phyloP scores from a whole-genome alignment of 2,329 filamentous ascomycete species.

The Colletotrichum musae region DNA sequence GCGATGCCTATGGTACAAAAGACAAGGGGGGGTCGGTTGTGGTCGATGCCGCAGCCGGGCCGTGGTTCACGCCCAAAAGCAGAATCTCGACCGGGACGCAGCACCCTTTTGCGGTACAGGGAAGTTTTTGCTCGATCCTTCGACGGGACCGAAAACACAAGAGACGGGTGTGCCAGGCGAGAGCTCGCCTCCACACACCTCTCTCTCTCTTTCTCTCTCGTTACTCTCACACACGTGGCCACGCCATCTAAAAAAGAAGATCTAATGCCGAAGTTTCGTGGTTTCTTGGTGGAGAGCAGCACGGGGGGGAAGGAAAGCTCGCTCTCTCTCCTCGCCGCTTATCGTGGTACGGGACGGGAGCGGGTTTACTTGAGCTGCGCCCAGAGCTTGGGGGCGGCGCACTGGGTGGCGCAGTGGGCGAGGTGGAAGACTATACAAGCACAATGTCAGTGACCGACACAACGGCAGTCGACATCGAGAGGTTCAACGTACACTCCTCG shows the following conservation, averaged over 20 bases:
- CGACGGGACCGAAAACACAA: conserved; percentile 2
- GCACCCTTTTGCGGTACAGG: conserved; percentile 32
- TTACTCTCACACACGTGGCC: conserved; percentile 12
- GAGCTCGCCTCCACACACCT: no score
- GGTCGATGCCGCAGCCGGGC: conserved; percentile 27
- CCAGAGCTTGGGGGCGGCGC: conserved; percentile 97
- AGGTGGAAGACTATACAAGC: conserved; percentile 91
- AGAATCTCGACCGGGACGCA: conserved; percentile 1
- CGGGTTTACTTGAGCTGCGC: conserved; percentile 85
- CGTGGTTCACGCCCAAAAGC: conserved; percentile 1
- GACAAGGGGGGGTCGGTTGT: conserved; percentile 22
- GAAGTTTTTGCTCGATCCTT: conserved; percentile 8
- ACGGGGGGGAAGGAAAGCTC: background rate
- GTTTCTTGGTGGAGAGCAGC: background rate
- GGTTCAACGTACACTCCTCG: conserved; percentile 90
- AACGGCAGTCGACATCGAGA: background rate
- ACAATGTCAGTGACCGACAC: no score
- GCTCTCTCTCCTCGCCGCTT: conserved; percentile 3
- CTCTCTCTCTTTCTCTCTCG: background rate
- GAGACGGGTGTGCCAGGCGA: background rate
- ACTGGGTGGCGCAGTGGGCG: conserved; percentile 92
- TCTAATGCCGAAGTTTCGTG: conserved; percentile 17
- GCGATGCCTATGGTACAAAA: conserved; percentile 43
- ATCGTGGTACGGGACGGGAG: background rate
- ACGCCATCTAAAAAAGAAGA: conserved; percentile 5